Evolutionary conservation across 331 rosid genomes (phyloP).

Genomic region (Malus hybrid): DNA sequence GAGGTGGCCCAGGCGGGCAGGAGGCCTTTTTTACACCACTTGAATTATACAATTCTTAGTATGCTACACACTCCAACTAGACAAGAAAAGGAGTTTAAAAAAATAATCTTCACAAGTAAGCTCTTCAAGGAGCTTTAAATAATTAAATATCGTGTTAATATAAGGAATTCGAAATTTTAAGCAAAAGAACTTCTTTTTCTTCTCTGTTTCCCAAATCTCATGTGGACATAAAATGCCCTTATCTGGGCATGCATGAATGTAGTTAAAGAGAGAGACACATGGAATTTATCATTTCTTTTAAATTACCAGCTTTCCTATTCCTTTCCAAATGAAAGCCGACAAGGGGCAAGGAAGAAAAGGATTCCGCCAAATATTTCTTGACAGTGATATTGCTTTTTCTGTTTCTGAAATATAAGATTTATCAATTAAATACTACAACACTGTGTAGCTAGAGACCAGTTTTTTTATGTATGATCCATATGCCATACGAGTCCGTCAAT

Average conservation of each 20-base stretch:
- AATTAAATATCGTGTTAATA: not conserved
- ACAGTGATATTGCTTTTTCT: constrained; percentile 31
- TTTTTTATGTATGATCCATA: constrained; percentile 23
- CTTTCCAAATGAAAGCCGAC: constrained; percentile 42
- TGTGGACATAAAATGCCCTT: constrained; percentile 10
- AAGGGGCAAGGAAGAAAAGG: constrained; percentile 21
- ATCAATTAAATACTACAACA: not conserved
- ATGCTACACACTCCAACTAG: constrained; percentile 26
- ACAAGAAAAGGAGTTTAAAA: not conserved
- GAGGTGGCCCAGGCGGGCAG: constrained; percentile 9
- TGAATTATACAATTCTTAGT: constrained; percentile 33
- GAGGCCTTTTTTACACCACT: constrained; percentile 35
- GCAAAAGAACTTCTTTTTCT: not conserved
- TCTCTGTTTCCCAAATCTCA: too few relatives aligned
- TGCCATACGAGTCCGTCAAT: constrained; percentile 16
- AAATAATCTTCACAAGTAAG: not conserved
- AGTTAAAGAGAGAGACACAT: constrained; percentile 20
- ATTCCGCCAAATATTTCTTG: constrained; percentile 39
- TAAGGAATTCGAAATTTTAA: not conserved
- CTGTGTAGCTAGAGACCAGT: not conserved
- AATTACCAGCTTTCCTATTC: constrained; percentile 30
- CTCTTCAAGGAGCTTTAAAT: too few relatives aligned
- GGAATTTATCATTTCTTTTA: constrained; percentile 22
- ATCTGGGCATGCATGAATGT: constrained; percentile 10
- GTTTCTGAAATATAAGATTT: not conserved